Base-by-base conservation (phyloP, 2,329 filamentous ascomycete species). In the Phialocephala subalpina region DNA sequence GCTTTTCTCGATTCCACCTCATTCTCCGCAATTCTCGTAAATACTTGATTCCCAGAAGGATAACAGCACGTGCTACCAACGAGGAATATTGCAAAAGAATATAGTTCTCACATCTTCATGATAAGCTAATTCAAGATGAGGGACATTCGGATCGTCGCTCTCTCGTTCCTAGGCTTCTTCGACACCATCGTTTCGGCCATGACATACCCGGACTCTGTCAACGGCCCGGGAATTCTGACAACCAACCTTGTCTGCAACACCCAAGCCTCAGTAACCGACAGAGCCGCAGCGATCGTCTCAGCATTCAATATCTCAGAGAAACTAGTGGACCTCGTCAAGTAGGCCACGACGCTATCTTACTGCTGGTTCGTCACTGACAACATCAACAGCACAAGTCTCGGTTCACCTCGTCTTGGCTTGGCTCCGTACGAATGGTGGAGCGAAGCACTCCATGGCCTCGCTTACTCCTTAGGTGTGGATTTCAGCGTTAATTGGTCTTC, bases 361-460 rank as follows among this genome's bases (percentile, higher is more conserved):
- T 33, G 16, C 25, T 3, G 27, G 25, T 4, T 2, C 29, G 27
- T 20, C 18, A 53, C 49, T 53, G 49, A 66, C 12, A 67, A 64
- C 3, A 69, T 62, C 4, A 57, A 57, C 2, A 69, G 64, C 18
- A 55, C 49, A 18, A 67, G 62, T 33, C 65, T 64, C 7, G 72
- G 71, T 4, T 66, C 69, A 12, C 35, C 68, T 20, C 59, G 70
- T 11, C 59, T 74, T 27, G 71, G 72, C 5, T 61, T 74, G 25
- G 66, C 70, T 16, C 74, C 82, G 0, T 91, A 91, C 69, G 80
- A 86, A 70, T 88, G 87, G 80, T 90, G 87, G 86, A 84, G 81
- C 53, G 86, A 88, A 75, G 87, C 84, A 1, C 82, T 90, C 0
- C 89, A 91, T 72, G 89, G 89, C 1, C 80, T 91, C 0, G 87